A percentile compares a stretch with the other conserved stretches of the same genome.
Conservation (phyloP, 139 green algal genomes). For the Tetradesmus lagerheimii region DNA sequence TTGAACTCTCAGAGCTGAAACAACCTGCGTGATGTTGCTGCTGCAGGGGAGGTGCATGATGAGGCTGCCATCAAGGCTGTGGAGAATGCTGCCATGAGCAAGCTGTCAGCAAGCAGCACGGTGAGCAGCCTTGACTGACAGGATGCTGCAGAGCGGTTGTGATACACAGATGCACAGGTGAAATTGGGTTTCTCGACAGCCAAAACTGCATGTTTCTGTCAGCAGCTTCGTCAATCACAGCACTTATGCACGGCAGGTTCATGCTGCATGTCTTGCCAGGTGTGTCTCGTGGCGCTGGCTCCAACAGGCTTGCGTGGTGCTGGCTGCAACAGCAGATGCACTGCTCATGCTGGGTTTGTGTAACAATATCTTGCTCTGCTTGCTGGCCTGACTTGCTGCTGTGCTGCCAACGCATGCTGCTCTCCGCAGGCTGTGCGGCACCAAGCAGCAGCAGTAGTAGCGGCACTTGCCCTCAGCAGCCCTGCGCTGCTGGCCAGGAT, state of each 20-base stretch:
- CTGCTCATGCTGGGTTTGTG: too few species aligned
- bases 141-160: neutral
- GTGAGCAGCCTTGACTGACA: constrained; percentile 17
- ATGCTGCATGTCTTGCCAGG: too few species aligned
- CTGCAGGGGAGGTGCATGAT: constrained; percentile 40
- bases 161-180: too few species aligned
- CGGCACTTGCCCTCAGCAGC: constrained; percentile 74
- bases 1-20: too few species aligned
- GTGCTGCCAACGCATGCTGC: neutral
- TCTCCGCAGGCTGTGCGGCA: constrained; percentile 10
- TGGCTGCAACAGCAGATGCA: too few species aligned
- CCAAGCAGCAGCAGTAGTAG: constrained; percentile 77
- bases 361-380: neutral
- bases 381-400: neutral
- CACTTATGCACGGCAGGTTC: too few species aligned
- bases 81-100: constrained; percentile 58
- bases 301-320: too few species aligned
- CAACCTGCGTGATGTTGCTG: neutral
- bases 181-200: too few species aligned
- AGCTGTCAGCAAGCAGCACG: constrained; percentile 55
- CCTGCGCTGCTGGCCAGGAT: constrained; percentile 59
- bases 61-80: constrained; percentile 56
- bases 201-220: too few species aligned
- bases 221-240: too few species aligned
- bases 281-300: too few species aligned